These are phyloP conservation scores for Dipteronia sinensis DNA, from an alignment of 345 rosid genomes.

Conservation along the genomic window DNA sequence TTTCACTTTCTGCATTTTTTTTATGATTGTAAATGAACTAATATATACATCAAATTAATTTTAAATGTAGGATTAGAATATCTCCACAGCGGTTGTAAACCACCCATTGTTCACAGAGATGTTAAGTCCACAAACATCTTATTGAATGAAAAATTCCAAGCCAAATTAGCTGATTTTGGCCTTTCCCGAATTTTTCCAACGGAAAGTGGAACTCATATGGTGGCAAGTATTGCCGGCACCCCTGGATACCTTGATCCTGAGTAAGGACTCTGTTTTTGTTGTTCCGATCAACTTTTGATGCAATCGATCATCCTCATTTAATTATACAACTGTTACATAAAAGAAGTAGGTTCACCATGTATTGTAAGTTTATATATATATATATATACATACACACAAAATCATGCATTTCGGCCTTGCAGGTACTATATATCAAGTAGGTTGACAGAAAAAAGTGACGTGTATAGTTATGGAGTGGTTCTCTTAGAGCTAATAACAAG, in stretches of 20 bases:
- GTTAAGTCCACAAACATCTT: no score
- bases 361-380: no score
- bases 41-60: neutral
- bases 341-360: no score
- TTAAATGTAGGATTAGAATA: no score
- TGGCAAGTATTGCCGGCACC: conserved; percentile 51
- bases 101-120: conserved; percentile 36
- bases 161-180: no score
- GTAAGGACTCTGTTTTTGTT: no score
- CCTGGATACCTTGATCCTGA: conserved; percentile 26
- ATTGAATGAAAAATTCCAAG: no score
- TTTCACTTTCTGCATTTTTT: neutral
- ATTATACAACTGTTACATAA: no score
- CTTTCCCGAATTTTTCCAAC: conserved; percentile 26
- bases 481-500: conserved; percentile 40
- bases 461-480: conserved; percentile 52
- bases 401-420: neutral
- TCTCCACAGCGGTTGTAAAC: conserved; percentile 42
- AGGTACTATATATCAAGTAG: conserved; percentile 31
- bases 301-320: no score
- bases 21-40: neutral
- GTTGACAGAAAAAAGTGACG: conserved; percentile 43
- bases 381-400: no score
- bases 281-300: no score
- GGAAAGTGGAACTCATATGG: conserved; percentile 36